Base-by-base conservation (phyloP, 2,329 filamentous ascomycete species). In the Pyrenophora seminiperda region DNA sequence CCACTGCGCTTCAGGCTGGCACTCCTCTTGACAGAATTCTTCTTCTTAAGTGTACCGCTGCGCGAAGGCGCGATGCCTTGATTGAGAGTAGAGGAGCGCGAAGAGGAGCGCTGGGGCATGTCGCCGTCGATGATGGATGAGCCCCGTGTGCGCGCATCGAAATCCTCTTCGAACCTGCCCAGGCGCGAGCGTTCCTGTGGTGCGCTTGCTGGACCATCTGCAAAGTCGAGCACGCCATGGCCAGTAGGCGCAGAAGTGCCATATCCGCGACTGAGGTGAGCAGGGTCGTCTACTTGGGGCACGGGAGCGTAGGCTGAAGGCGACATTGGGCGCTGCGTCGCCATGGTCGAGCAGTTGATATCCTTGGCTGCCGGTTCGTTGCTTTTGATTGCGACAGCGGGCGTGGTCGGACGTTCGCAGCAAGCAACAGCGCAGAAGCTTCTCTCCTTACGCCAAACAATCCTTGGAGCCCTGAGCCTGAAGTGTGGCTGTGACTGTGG, bases 31-130 rank as follows among this genome's bases (percentile, higher is more conserved):
- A 97, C 70, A 7, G 91, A 96, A 18, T 79, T 79, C 75, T 91
- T 94, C 80, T 97, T 97, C 79, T 90, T 94, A 62, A 97, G 79
- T 0, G 92, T 97, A 52, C 90, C 90, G 54, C 80, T 80, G 48
- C 85, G 81, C 75, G 73, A 81, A 67, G 65, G 79, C 65, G 61
- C 78, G 71, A 67, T 81, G 62, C 80, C 71, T 68, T 66, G 70
- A 69, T 68, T 61, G 30, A 65, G 43, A 2, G 61, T 64, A 9
- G 62, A 65, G 47, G 80, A 79, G 53, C 81, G 78, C 10, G 86
- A 89, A 54, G 79, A 79, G 46, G 86, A 81, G 59, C 86, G 84
- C 70, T 86, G 81, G 74, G 87, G 79, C 31, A 71, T 52, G 43
- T 71, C 68, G 40, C 77, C 79, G 63, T 84, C 82, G 53, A 85